phyloP scores from a whole-genome alignment of 768 basidiomycete species.

The Gautieria morchelliformis region DNA sequence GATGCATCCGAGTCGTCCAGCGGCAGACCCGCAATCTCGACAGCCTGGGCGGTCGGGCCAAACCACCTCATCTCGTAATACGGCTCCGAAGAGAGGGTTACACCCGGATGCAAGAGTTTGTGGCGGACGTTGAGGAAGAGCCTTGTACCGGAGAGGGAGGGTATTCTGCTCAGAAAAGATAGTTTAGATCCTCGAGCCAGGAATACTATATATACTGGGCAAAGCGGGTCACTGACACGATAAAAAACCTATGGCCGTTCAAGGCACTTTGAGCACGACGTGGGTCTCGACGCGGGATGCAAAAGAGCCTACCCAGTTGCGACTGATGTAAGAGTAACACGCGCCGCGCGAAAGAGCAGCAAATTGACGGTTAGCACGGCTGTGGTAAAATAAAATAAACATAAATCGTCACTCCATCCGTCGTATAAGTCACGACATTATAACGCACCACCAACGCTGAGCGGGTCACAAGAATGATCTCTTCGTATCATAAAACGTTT shows the following conservation, averaged over 20 bases:
- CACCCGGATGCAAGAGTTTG: not conserved
- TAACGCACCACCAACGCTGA: not conserved
- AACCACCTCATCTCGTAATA: not conserved
- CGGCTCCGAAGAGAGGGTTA: not conserved
- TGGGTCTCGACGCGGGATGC: too few species aligned
- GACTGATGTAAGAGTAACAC: not conserved
- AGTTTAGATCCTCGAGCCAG: too few species aligned
- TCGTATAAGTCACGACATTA: not conserved
- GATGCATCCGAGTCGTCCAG: too few species aligned
- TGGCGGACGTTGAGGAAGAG: slow-evolving; percentile 4
- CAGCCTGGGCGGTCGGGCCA: too few species aligned
- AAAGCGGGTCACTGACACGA: not conserved
- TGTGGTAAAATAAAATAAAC: not conserved
- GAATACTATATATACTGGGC: too few species aligned
- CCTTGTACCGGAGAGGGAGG: slow-evolving; percentile 1
- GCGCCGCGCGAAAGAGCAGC: not conserved
- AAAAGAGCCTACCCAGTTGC: not conserved
- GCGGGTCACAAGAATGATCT: not conserved
- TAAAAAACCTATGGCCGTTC: not conserved
- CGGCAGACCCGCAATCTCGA: too few species aligned
- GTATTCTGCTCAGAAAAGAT: not conserved
- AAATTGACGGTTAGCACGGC: not conserved
- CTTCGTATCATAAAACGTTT: not conserved
- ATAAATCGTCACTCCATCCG: not conserved
- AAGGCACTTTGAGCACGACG: not conserved